Conservation (phyloP, 805 yeast species). For the Brettanomyces nanus region DNA sequence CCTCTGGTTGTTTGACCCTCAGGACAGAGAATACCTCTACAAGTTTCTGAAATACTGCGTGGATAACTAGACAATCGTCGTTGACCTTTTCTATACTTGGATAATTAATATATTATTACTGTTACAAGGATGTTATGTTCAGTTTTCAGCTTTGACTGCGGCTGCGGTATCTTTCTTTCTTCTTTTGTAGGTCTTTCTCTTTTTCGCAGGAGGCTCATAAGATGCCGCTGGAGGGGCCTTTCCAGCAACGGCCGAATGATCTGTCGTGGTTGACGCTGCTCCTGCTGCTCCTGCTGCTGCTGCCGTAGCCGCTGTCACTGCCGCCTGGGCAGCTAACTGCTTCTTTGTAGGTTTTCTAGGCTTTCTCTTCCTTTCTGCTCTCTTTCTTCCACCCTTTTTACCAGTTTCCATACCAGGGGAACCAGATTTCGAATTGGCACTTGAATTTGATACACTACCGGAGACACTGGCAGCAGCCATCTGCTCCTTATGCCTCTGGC, state of each 20-base stretch:
- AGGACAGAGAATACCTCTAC: slow-evolving; percentile 53
- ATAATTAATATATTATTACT: no score
- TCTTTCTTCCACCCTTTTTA: slow-evolving; percentile 9
- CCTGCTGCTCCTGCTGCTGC: slow-evolving; percentile 5
- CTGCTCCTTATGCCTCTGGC: slow-evolving; percentile 24
- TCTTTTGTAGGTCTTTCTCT: slow-evolving; percentile 22
- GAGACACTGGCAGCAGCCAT: slow-evolving; percentile 23
- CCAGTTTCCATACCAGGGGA: background rate
- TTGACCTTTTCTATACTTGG: no score
- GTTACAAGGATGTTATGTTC: background rate
- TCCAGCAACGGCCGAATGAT: slow-evolving; percentile 19
- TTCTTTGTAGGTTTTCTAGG: slow-evolving; percentile 27
- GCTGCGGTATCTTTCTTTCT: slow-evolving; percentile 12
- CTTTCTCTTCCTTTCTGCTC: slow-evolving; percentile 18
- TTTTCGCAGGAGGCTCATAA: slow-evolving; percentile 23
- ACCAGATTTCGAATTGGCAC: background rate
- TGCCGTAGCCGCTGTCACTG: slow-evolving; percentile 1
- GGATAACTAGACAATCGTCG: slow-evolving; percentile 12
- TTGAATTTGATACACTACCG: background rate
- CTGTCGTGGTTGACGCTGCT: slow-evolving; percentile 1
- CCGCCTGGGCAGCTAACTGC: slow-evolving; percentile 22
- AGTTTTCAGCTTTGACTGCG: background rate
- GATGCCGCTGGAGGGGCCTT: slow-evolving; percentile 24
- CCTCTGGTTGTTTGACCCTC: slow-evolving; percentile 66
- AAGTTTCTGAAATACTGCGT: slow-evolving; percentile 28